These are phyloP conservation scores for Aspergillus glaucus DNA, from an alignment of 2,329 filamentous ascomycete species.

Conservation along the genomic window DNA sequence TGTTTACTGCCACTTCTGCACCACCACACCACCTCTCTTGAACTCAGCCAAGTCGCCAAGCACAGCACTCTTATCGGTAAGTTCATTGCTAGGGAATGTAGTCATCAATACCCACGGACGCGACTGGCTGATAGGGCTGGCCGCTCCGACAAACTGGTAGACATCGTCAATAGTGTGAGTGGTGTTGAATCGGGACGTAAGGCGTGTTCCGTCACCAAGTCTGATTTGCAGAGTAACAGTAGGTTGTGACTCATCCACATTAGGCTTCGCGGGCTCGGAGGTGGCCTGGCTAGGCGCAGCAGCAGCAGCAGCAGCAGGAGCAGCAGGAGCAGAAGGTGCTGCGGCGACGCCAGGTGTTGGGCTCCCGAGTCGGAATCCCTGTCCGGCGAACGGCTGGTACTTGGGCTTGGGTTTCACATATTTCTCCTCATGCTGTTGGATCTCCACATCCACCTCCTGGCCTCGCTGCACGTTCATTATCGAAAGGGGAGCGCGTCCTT, in stretches of 20 bases:
- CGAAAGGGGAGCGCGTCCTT: slow-evolving; percentile 55
- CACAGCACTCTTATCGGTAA: slow-evolving; percentile 47
- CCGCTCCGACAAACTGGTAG: slow-evolving; percentile 54
- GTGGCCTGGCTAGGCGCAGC: slow-evolving; percentile 12
- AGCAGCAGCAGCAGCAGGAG: slow-evolving; percentile 8
- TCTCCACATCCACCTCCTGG: slow-evolving; percentile 60
- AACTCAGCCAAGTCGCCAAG: slow-evolving; percentile 45
- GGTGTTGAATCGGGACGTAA: slow-evolving; percentile 59
- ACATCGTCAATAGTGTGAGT: slow-evolving; percentile 60
- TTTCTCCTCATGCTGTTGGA: slow-evolving; percentile 58
- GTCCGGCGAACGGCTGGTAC: slow-evolving; percentile 57
- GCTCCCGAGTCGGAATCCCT: slow-evolving; percentile 57
- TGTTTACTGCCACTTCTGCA: slow-evolving; percentile 43
- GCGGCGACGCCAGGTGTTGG: slow-evolving; percentile 51
- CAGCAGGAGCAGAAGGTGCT: slow-evolving; percentile 24
- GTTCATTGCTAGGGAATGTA: slow-evolving; percentile 59
- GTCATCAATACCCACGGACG: slow-evolving; percentile 58
- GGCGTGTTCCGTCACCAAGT: slow-evolving; percentile 56
- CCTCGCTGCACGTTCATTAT: slow-evolving; percentile 58
- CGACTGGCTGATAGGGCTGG: slow-evolving; percentile 44
- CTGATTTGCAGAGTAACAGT: slow-evolving; percentile 56
- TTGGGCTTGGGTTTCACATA: slow-evolving; percentile 58
- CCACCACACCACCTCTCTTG: slow-evolving; percentile 46
- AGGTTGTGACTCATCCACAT: slow-evolving; percentile 53
- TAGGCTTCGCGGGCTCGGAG: slow-evolving; percentile 32